Evolutionary conservation across 306 rosid species (phyloP).

Genomic region (Hippophae tibetana): DNA sequence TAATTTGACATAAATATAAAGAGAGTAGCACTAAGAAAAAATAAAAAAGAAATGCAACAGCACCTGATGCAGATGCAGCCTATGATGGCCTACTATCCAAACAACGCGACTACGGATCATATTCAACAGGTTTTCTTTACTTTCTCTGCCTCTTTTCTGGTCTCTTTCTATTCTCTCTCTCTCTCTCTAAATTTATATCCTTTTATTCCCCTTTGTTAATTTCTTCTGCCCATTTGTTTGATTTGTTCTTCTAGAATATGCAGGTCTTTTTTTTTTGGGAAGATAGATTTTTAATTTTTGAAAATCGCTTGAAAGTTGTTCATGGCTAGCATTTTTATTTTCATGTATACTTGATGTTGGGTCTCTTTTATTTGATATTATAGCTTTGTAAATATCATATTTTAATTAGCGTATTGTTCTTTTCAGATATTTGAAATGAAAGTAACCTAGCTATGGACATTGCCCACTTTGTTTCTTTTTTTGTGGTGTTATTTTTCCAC

Average conservation of each 20-base stretch:
- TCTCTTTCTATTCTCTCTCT: background rate
- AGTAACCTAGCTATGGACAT: too few relatives aligned
- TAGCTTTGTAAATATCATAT: too few relatives aligned
- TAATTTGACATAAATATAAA: constrained; percentile 10
- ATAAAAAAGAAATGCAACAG: constrained; percentile 62
- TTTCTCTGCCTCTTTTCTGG: background rate
- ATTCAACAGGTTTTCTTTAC: constrained; percentile 80
- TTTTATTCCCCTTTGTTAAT: background rate
- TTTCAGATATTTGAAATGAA: too few relatives aligned
- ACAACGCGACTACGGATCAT: constrained; percentile 98
- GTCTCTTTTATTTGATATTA: too few relatives aligned
- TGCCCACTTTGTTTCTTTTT: too few relatives aligned
- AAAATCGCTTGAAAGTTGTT: constrained; percentile 2
- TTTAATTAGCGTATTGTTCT: too few relatives aligned
- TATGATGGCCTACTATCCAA: constrained; percentile 98
- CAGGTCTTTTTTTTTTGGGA: background rate
- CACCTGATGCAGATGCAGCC: constrained; percentile 99
- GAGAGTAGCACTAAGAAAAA: background rate
- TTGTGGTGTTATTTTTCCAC: background rate
- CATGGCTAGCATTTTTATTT: background rate
- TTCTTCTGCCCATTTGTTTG: background rate
- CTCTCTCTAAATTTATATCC: background rate
- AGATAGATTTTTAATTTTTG: constrained; percentile 3
- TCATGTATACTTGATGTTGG: too few relatives aligned
- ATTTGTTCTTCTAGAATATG: background rate